Percentiles rank a stretch among this genome's conserved stretches.
These are phyloP conservation scores for Nicotiana sylvestris DNA, from an alignment of 257 asterid genomes.

Conservation along the genomic window DNA sequence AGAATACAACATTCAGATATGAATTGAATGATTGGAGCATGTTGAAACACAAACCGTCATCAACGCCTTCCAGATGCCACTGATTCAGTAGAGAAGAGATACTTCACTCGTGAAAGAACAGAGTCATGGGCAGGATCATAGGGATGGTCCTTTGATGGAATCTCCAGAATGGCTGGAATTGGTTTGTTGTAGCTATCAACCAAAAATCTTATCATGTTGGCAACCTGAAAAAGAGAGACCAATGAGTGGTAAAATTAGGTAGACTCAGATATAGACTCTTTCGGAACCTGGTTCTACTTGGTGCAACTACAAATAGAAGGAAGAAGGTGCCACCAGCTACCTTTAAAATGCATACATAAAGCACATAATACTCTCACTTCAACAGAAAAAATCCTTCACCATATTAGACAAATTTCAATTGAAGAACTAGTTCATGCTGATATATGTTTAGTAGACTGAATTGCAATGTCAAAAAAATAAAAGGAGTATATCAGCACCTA, in stretches of 20 bases:
- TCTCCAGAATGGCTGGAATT: constrained; percentile 86
- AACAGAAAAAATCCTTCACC: too few species aligned
- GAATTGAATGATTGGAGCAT: background rate
- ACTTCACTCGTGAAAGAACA: constrained; percentile 78
- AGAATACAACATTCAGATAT: background rate
- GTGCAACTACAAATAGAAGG: too few species aligned
- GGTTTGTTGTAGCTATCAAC: constrained; percentile 92
- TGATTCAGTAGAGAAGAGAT: constrained; percentile 63
- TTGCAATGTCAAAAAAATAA: background rate
- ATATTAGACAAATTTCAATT: too few species aligned
- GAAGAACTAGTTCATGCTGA: background rate
- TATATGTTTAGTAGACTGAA: background rate
- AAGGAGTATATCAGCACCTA: too few species aligned
- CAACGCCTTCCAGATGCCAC: constrained; percentile 69
- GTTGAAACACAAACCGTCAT: background rate
- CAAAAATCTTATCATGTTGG: constrained; percentile 74
- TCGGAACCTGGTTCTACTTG: too few species aligned
- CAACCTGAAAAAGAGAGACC: constrained; percentile 44
- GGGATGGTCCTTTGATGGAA: constrained; percentile 93
- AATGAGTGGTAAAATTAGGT: too few species aligned
- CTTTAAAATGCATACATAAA: background rate
- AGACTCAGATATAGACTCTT: too few species aligned
- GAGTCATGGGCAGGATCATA: constrained; percentile 91
- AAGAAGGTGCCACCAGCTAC: too few species aligned
- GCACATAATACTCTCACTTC: background rate